These are phyloP conservation scores for Teratosphaeria gauchensis DNA, from an alignment of 2,329 filamentous ascomycete species.

Conservation along the genomic window DNA sequence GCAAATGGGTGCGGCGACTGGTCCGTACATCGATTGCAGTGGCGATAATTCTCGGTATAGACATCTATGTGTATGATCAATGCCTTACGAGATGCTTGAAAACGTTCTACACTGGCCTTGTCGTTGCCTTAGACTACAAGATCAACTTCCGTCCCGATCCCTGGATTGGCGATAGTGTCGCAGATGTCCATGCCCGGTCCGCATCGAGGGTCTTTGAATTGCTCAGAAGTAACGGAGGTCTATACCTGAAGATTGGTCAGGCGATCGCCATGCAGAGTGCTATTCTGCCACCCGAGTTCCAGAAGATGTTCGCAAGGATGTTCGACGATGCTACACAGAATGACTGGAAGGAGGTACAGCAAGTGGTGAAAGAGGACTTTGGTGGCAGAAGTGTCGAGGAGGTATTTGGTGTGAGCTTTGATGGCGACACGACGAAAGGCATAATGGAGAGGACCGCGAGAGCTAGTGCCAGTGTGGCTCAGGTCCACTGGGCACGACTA, in stretches of 20 bases:
- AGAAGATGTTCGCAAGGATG: constrained; percentile 92
- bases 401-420: constrained; percentile 82
- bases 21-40: constrained; percentile 50
- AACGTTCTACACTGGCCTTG: constrained; percentile 69
- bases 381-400: constrained; percentile 73
- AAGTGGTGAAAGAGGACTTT: constrained; percentile 81
- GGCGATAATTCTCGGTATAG: constrained; percentile 57
- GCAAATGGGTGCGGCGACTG: constrained; percentile 70
- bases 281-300: constrained; percentile 84
- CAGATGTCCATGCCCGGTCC: constrained; percentile 71
- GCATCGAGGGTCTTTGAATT: constrained; percentile 75
- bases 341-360: constrained; percentile 73
- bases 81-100: constrained; percentile 67
- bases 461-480: constrained; percentile 83
- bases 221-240: constrained; percentile 74
- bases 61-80: constrained; percentile 68
- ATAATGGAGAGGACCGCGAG: constrained; percentile 63
- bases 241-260: constrained; percentile 97
- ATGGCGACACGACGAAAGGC: constrained; percentile 41
- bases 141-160: constrained; percentile 84
- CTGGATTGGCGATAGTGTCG: constrained; percentile 60
- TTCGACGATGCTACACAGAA: constrained; percentile 97
- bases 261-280: constrained; percentile 98
- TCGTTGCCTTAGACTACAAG: constrained; percentile 89
- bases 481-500: constrained; percentile 89